Evolutionary conservation across 2,329 filamentous ascomycete species (phyloP).

Genomic region (Arthroderma uncinatum): DNA sequence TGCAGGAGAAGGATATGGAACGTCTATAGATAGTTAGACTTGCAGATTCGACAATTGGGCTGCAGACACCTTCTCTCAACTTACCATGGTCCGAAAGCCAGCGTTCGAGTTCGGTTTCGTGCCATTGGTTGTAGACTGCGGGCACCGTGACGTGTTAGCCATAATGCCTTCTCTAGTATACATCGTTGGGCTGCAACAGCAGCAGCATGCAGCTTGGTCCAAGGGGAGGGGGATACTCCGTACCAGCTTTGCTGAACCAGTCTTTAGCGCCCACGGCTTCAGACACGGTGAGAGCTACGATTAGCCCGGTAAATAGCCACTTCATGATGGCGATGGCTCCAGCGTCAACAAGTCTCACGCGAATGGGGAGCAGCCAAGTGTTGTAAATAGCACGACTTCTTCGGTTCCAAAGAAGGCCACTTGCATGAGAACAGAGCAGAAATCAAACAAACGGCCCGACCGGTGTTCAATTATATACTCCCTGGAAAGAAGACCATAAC

Average conservation of each 20-base stretch:
- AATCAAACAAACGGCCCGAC: background rate
- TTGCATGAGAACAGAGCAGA: background rate
- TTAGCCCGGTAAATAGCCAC: constrained; percentile 57
- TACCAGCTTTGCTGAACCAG: constrained; percentile 83
- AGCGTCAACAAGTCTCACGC: background rate
- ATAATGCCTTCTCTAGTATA: background rate
- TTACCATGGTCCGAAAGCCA: constrained; percentile 79
- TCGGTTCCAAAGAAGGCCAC: background rate
- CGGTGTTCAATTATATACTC: constrained; percentile 1
- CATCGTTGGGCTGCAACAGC: background rate
- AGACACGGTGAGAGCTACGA: constrained; percentile 57
- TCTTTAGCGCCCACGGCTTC: constrained; percentile 59
- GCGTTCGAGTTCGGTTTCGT: constrained; percentile 90
- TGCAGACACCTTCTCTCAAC: background rate
- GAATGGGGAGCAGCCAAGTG: background rate
- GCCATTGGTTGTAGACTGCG: constrained; percentile 95
- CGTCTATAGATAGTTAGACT: constrained; percentile 32
- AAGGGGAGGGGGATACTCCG: constrained; percentile 3
- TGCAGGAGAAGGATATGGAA: constrained; percentile 79
- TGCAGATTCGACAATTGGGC: background rate
- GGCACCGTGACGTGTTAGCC: constrained; percentile 12
- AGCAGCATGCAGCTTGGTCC: background rate
- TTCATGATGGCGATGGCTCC: constrained; percentile 50
- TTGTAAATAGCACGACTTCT: background rate
- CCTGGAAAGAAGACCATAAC: background rate